A percentile compares a stretch with the other conserved stretches of the same genome.
Evolutionary conservation across 208 protist species (phyloP).

Genomic region (Leishmania lainsoni): DNA sequence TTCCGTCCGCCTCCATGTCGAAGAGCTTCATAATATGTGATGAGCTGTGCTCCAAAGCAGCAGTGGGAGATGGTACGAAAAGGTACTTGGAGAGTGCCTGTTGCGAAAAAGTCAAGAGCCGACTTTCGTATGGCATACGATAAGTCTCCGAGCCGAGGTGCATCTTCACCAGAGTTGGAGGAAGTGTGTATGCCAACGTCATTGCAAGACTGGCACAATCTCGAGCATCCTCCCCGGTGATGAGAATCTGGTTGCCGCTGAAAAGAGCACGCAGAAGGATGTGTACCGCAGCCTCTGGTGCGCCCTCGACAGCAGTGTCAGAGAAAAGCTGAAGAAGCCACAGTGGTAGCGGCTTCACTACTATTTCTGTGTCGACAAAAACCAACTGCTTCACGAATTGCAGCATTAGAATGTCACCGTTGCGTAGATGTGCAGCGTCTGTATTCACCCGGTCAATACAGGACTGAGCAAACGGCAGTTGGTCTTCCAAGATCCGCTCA

Average conservation of each 20-base stretch:
- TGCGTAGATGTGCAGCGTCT: constrained; percentile 1
- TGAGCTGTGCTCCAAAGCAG: neutral
- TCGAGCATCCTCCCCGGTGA: constrained; percentile 42
- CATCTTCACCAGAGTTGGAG: constrained; percentile 38
- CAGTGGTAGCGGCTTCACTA: constrained; percentile 60
- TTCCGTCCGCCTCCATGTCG: constrained; percentile 35
- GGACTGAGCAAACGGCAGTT: constrained; percentile 27
- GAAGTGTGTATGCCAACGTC: constrained; percentile 59
- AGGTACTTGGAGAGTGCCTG: constrained; percentile 3
- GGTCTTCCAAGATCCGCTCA: constrained; percentile 26
- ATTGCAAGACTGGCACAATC: constrained; percentile 60
- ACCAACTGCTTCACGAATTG: constrained; percentile 30
- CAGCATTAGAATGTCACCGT: constrained; percentile 30
- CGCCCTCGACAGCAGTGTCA: neutral
- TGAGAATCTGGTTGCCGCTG: constrained; percentile 73
- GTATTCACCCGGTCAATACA: constrained; percentile 24
- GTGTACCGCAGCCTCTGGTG: constrained; percentile 18
- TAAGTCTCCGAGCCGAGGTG: constrained; percentile 54
- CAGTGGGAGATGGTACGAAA: constrained; percentile 8
- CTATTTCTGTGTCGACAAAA: constrained; percentile 16
- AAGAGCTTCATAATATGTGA: constrained; percentile 14
- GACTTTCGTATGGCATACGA: constrained; percentile 63
- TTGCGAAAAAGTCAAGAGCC: constrained; percentile 54
- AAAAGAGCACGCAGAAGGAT: constrained; percentile 64
- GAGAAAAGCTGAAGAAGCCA: constrained; percentile 61